phyloP scores from a whole-genome alignment of 2,329 filamentous ascomycete genomes.

The Ceratocystis ficicola region DNA sequence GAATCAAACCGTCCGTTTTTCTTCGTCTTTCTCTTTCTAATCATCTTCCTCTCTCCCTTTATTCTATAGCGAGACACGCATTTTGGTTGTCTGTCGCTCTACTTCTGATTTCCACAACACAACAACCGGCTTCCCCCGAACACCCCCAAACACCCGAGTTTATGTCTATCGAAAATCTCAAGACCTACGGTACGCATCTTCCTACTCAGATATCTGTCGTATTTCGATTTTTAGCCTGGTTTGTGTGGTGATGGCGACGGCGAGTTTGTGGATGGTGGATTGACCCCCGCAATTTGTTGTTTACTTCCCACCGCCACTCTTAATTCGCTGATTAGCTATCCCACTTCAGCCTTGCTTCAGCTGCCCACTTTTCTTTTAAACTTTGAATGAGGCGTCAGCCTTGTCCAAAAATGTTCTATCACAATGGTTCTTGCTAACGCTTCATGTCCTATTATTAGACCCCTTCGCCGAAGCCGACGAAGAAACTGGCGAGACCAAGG shows the following conservation, averaged over 20 bases:
- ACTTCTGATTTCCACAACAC: slow-evolving; percentile 30
- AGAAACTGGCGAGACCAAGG: slow-evolving; percentile 89
- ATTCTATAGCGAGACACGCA: slow-evolving; percentile 36
- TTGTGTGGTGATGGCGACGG: neutral
- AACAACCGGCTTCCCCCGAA: slow-evolving; percentile 43
- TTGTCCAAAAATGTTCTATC: neutral
- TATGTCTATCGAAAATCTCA: slow-evolving; percentile 99
- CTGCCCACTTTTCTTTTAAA: neutral
- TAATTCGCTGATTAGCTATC: neutral
- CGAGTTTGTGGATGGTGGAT: neutral
- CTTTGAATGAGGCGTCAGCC: neutral
- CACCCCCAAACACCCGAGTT: slow-evolving; percentile 61
- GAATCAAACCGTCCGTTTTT: slow-evolving; percentile 22
- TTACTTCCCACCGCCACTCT: slow-evolving; percentile 4
- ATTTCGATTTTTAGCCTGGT: neutral
- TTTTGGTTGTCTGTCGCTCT: slow-evolving; percentile 41
- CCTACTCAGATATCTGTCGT: neutral
- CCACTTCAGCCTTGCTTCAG: neutral
- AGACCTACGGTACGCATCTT: slow-evolving; percentile 68
- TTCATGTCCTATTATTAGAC: slow-evolving; percentile 46
- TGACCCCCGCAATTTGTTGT: neutral
- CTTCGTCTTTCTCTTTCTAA: neutral
- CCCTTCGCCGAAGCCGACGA: slow-evolving; percentile 99
- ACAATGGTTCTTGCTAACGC: slow-evolving; percentile 26
- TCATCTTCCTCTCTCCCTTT: neutral